A percentile compares a stretch with the other conserved stretches of the same genome.
phyloP scores from a whole-genome alignment of 1,284 basidiomycete genomes.

The Rhodotorula sp. region DNA sequence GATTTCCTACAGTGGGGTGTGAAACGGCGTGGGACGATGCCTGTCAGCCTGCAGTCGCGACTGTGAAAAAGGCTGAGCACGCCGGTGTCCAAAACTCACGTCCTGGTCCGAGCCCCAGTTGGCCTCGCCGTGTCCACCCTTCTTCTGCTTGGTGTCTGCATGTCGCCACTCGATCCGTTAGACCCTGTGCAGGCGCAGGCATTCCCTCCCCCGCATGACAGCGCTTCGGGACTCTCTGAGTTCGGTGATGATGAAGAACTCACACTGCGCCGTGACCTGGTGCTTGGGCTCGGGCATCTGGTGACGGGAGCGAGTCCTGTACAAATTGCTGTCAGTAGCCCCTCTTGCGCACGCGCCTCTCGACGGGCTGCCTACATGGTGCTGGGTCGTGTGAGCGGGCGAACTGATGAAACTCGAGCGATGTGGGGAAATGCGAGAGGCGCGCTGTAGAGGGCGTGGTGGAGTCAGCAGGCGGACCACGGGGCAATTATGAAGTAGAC shows the following conservation, averaged over 20 bases:
- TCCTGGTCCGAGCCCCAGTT: conserved; percentile 13
- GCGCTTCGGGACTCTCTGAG: no score
- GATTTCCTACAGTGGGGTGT: background rate
- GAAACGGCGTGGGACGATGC: background rate
- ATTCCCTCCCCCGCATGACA: no score
- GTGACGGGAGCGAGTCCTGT: conserved; percentile 5
- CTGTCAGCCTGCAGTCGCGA: no score
- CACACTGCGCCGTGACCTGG: background rate
- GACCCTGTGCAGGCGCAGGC: no score
- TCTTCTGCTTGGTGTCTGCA: background rate
- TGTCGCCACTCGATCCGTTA: background rate
- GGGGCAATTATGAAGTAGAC: background rate
- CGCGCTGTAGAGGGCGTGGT: background rate
- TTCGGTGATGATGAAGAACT: background rate
- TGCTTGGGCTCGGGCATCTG: background rate
- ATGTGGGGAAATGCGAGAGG: background rate
- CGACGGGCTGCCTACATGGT: background rate
- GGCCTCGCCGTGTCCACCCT: conserved; percentile 5
- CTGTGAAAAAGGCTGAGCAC: no score
- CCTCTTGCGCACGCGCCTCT: background rate
- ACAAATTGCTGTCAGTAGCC: background rate
- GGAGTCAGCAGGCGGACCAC: background rate
- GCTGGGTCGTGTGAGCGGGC: background rate
- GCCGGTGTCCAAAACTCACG: background rate
- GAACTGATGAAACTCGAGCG: background rate